phyloP scores from a whole-genome alignment of 495 filamentous ascomycete species.

The Cercophora scortea region DNA sequence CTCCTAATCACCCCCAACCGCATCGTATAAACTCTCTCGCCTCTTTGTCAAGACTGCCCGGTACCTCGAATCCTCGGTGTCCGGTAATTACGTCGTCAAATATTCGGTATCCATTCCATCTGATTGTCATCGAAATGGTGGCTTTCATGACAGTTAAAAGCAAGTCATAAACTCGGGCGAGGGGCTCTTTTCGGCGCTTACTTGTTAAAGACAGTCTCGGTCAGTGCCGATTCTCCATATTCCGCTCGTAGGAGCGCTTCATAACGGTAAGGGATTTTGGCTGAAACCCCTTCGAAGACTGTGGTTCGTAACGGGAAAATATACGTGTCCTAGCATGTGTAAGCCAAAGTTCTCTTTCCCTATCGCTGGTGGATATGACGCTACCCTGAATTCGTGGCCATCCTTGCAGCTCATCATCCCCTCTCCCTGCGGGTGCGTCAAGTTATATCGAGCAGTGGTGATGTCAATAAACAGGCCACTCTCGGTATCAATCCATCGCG shows the following conservation, averaged over 20 bases:
- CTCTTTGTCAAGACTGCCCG: too few species aligned
- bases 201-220: constrained; percentile 43
- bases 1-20: too few species aligned
- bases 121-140: constrained; percentile 29
- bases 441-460: constrained; percentile 33
- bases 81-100: neutral
- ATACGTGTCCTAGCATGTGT: constrained; percentile 24
- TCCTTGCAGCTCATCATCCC: constrained; percentile 35
- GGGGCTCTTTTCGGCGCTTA: constrained; percentile 14
- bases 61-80: neutral
- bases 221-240: constrained; percentile 47
- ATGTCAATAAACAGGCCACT: constrained; percentile 73
- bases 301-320: constrained; percentile 39
- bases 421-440: constrained; percentile 20
- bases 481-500: constrained; percentile 64
- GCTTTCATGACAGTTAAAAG: constrained; percentile 9
- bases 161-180: too few species aligned
- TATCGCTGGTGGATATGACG: neutral
- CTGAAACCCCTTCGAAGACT: constrained; percentile 52
- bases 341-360: constrained; percentile 1
- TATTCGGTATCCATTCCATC: constrained; percentile 27
- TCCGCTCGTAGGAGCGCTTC: constrained; percentile 52
- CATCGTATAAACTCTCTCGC: too few species aligned
- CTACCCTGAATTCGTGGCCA: constrained; percentile 32
- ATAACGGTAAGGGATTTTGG: constrained; percentile 56